Percentiles rank a stretch among this genome's conserved stretches.
Evolutionary conservation across 2,329 filamentous ascomycete genomes (phyloP).

Genomic region (Phialemoniopsis sp.): DNA sequence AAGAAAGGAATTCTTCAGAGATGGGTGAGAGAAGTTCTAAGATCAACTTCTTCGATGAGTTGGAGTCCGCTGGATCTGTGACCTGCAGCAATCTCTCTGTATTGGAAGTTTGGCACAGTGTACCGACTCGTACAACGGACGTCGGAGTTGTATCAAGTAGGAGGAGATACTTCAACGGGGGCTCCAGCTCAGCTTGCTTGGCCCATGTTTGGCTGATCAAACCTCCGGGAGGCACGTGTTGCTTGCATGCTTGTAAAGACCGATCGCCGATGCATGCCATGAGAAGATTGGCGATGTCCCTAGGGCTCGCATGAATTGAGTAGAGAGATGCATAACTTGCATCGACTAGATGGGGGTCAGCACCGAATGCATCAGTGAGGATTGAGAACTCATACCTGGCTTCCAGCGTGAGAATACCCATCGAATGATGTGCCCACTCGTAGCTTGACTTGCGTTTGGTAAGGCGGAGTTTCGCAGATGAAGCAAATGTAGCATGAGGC

Average conservation of each 20-base stretch:
- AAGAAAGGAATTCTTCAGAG: constrained; percentile 40
- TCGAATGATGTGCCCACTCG: constrained; percentile 67
- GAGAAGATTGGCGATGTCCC: constrained; percentile 66
- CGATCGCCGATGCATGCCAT: constrained; percentile 59
- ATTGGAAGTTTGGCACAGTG: too few relatives aligned
- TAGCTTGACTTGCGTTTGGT: constrained; percentile 63
- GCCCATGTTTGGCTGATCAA: constrained; percentile 44
- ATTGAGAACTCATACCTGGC: constrained; percentile 50
- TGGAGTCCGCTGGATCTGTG: constrained; percentile 28
- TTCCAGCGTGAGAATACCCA: constrained; percentile 85
- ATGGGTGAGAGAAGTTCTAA: constrained; percentile 52
- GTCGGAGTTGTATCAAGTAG: constrained; percentile 27
- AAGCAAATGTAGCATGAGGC: constrained; percentile 67
- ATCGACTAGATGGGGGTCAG: constrained; percentile 46
- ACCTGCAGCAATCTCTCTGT: constrained; percentile 8
- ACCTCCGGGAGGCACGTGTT: constrained; percentile 38
- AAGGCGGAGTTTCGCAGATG: constrained; percentile 62
- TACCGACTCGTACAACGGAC: too few relatives aligned
- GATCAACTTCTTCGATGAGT: constrained; percentile 44
- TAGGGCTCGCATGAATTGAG: constrained; percentile 58
- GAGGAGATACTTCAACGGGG: constrained; percentile 50
- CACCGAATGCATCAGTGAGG: constrained; percentile 7
- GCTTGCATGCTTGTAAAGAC: constrained; percentile 20
- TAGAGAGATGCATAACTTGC: constrained; percentile 61
- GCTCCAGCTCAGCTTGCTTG: constrained; percentile 33